Evolutionary conservation across 306 rosid genomes (phyloP).

Genomic region (Casuarina cunninghamiana): DNA sequence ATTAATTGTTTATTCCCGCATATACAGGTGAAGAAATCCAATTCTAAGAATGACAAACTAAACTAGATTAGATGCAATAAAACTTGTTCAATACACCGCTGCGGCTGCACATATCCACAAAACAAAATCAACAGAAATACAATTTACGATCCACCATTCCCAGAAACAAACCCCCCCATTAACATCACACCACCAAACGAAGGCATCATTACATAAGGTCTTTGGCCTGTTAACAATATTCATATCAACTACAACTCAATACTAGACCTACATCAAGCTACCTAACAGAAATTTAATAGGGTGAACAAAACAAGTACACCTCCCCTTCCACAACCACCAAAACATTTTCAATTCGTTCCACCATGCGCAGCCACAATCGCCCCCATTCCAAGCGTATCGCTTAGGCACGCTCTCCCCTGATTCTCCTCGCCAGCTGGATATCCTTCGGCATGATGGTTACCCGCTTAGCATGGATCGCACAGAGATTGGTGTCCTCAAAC

Average conservation of each 20-base stretch:
- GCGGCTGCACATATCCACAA: constrained; percentile 47
- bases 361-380: constrained; percentile 51
- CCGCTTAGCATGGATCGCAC: constrained; percentile 94
- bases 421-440: constrained; percentile 87
- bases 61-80: constrained; percentile 48
- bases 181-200: constrained; percentile 20
- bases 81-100: constrained; percentile 36
- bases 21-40: not conserved
- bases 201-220: constrained; percentile 5
- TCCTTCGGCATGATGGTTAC: constrained; percentile 96
- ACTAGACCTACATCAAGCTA: constrained; percentile 15
- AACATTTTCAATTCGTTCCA: constrained; percentile 16
- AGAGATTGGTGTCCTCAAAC: constrained; percentile 86
- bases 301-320: constrained; percentile 1
- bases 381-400: not conserved
- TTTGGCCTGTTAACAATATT: constrained; percentile 19
- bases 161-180: constrained; percentile 6
- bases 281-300: constrained; percentile 4
- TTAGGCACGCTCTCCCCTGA: constrained; percentile 92
- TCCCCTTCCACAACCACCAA: not conserved
- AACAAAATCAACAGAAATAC: constrained; percentile 8
- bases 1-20: no score
- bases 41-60: constrained; percentile 10
- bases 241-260: constrained; percentile 20
- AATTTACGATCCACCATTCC: constrained; percentile 20